A percentile compares a stretch with the other conserved stretches of the same genome.
Conservation (phyloP, 805 yeast genomes). For the Saturnispora ahearnii region DNA sequence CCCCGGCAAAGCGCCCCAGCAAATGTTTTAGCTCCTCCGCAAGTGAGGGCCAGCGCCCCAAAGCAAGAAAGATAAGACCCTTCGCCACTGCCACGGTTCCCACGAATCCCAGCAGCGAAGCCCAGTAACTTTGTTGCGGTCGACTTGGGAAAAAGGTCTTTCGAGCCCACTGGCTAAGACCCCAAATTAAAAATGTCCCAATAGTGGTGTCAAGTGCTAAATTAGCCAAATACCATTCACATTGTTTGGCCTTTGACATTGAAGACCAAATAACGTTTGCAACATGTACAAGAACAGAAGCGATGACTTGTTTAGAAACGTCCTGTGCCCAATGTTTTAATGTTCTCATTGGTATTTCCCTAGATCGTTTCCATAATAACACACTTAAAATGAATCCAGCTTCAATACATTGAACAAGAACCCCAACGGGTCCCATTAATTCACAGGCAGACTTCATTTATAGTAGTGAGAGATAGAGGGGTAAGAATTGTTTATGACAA, state of each 20-base stretch:
- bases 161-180: conserved; percentile 15
- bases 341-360: conserved; percentile 78
- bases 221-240: conserved; percentile 92
- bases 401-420: conserved; percentile 63
- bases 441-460: conserved; percentile 33
- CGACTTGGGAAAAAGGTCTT: neutral
- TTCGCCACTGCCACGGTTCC: conserved; percentile 49
- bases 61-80: conserved; percentile 34
- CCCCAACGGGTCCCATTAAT: conserved; percentile 78
- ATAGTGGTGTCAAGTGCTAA: conserved; percentile 85
- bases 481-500: too few relatives aligned
- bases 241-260: conserved; percentile 40
- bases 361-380: conserved; percentile 62
- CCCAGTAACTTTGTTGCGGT: neutral
- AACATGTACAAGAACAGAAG: conserved; percentile 77
- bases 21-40: neutral
- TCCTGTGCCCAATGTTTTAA: conserved; percentile 87
- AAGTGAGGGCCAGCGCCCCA: neutral
- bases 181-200: conserved; percentile 71
- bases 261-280: conserved; percentile 47
- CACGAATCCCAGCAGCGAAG: neutral
- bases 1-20: conserved; percentile 24
- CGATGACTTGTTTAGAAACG: conserved; percentile 81
- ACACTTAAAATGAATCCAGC: conserved; percentile 73
- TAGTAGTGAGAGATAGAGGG: neutral